A percentile compares a stretch with the other conserved stretches of the same genome.
phyloP scores from a whole-genome alignment of 441 rosid genomes.

The Arabidopsis lyrata region DNA sequence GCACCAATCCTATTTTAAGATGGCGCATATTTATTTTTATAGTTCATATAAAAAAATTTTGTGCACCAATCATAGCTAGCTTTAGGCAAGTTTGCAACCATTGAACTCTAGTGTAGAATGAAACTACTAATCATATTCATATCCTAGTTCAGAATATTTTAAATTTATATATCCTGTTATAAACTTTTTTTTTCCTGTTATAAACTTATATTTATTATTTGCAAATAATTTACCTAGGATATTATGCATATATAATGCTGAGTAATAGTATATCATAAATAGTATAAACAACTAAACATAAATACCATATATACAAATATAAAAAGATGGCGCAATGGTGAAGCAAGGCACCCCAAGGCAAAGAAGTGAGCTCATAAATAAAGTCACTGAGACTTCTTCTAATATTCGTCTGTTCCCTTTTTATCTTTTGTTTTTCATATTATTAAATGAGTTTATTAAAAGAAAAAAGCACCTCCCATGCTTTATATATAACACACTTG shows the following conservation, averaged over 20 bases:
- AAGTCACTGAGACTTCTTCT: slow-evolving; percentile 55
- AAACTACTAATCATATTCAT: not conserved
- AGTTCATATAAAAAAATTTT: too few relatives aligned
- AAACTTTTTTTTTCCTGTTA: not conserved
- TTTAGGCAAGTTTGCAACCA: too few relatives aligned
- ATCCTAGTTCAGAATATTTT: not conserved
- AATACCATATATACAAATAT: slow-evolving; percentile 7
- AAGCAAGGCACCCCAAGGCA: slow-evolving; percentile 52
- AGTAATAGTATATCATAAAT: not conserved
- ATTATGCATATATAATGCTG: not conserved
- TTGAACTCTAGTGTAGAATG: too few relatives aligned
- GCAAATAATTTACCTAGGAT: not conserved
- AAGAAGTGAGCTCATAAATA: slow-evolving; percentile 45
- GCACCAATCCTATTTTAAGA: too few relatives aligned
- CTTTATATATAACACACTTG: slow-evolving; percentile 14
- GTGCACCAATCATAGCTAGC: too few relatives aligned
- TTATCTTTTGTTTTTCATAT: slow-evolving; percentile 11
- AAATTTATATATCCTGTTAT: not conserved
- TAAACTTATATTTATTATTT: not conserved
- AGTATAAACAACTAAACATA: not conserved
- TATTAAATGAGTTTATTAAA: slow-evolving; percentile 12
- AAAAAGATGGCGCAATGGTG: slow-evolving; percentile 51
- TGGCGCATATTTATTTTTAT: too few relatives aligned
- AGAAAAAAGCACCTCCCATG: slow-evolving; percentile 22
- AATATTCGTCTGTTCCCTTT: slow-evolving; percentile 25